Base-by-base conservation (phyloP, 1,284 basidiomycete genomes). In the Moniliophthora roreri region DNA sequence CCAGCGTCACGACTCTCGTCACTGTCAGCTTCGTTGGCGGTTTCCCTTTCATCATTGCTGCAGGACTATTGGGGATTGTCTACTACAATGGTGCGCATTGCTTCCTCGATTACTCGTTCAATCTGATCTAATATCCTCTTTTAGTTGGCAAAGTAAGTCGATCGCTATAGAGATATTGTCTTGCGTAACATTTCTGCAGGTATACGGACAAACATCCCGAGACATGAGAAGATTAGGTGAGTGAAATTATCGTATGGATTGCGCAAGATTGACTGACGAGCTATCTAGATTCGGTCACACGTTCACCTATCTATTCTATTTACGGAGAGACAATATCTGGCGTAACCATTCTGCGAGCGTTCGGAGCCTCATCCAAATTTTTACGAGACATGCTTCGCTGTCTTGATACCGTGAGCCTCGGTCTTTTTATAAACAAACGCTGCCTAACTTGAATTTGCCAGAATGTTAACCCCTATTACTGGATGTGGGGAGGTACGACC, bases 311-410 rank as follows among this genome's bases (percentile, higher is more conserved):
- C 13, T 97, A 96, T 69, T 93, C 91, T 0, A 89, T 95, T 44
- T 97, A 94, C 60, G 91, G 89, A 2, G 93, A 96, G 69, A 93
- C 91, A 0, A 93, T 95, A 51, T 80, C 91, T 2, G 93, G 93
- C n/a, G 89, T 90, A 15, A 81, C 91, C 0, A 89, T 95, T 47
- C 74, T 96, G 37, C 88, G 95, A 42, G 89, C 94, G 1, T 96
- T 95, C 63, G 93, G 93, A 16, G 89, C 89, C 11, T 86, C 85
- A 26, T 91, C 91, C 23, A 91, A 93, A 63, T 89, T 95, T 63
- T 73, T 98, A 61, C 75, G 88, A 52, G 86, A 93, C 58, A 95
- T 95, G 92, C 77, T 94, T 51, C 79, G 82, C 53, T 89, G 86
- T 55, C 87, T 90, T 21, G 92, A 95, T 65, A 92, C 91, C 2